Base-by-base conservation (phyloP, 345 rosid species). In the Garcia nutans region DNA sequence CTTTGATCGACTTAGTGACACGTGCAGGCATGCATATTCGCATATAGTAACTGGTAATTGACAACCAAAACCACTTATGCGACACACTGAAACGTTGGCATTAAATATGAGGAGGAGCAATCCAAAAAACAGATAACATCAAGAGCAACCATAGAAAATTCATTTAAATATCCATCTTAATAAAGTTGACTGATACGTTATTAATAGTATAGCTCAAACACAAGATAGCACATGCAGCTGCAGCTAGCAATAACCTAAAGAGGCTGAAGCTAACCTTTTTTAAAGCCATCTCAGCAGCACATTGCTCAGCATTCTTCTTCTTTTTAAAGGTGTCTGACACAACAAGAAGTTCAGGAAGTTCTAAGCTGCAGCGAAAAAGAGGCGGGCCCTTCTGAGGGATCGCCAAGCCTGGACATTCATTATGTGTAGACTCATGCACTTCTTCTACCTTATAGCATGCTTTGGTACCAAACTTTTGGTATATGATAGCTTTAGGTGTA, bases 221-320 rank as follows among this genome's bases (percentile, higher is more conserved):
- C 2, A 17, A 17, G 68, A 33, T 1, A 33, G 37, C 37, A 33
- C 37, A 33, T 33, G n/a, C 15, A 49, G 31, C 72, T 12, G n/a
- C 68, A 24, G 57, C 15, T 1, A 8, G 22, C 28, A 74, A 74
- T 37, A 41, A 71, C 28, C 50, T 19, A 33, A 28, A 63, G 6
- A 73, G 75, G 61, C 54, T 42, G 62, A 78, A 45, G 42, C 77
- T 49, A 78, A 91, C 99, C 93, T 83, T 89, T 49, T 87, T 83
- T n/a, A 95, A 70, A 61, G 97, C 99, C 81, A 87, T 77, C 85
- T 95, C 88, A 61, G 98, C 98, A 79, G 98, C 98, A 84, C 88
- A 87, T 74, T 90, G 99, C 84, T 95, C 98, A 0, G 99, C 92
- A 23, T 95, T 98, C 82, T 95, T 93, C 85, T 95, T 95, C 84